A percentile compares a stretch with the other conserved stretches of the same genome.
Evolutionary conservation across 1,284 basidiomycete genomes (phyloP).

Genomic region (Apiotrichum sp.): DNA sequence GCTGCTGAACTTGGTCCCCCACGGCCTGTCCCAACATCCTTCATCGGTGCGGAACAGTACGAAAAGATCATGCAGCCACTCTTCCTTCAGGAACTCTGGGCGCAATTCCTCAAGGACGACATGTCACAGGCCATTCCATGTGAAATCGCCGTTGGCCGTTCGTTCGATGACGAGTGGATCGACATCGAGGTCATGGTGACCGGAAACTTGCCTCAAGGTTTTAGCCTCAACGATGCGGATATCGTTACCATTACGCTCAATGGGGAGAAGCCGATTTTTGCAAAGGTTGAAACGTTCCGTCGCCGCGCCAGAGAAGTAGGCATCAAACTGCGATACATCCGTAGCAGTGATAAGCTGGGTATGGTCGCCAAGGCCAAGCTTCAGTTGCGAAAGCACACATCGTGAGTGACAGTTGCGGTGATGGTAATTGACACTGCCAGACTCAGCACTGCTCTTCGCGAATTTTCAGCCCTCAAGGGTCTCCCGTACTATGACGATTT

Average conservation of each 20-base stretch:
- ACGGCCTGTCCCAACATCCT: constrained; percentile 59
- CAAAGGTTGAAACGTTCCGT: constrained; percentile 70
- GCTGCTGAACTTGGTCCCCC: constrained; percentile 42
- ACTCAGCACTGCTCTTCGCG: constrained; percentile 82
- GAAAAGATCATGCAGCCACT: constrained; percentile 74
- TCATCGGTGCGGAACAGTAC: constrained; percentile 65
- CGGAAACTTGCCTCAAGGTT: constrained; percentile 59
- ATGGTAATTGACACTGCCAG: constrained; percentile 47
- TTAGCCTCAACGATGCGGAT: constrained; percentile 71
- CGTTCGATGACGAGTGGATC: constrained; percentile 44
- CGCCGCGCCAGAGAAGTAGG: constrained; percentile 50
- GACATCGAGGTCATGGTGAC: constrained; percentile 42
- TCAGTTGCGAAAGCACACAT: constrained; percentile 73
- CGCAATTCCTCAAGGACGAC: constrained; percentile 73
- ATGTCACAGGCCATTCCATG: constrained; percentile 58
- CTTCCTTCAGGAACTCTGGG: constrained; percentile 88
- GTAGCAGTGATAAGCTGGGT: constrained; percentile 43
- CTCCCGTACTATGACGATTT: constrained; percentile 68
- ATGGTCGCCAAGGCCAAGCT: constrained; percentile 56
- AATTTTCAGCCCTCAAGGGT: constrained; percentile 80
- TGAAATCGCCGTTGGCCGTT: constrained; percentile 54
- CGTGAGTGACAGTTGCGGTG: constrained; percentile 51
- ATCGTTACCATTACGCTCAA: constrained; percentile 69
- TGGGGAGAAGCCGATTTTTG: constrained; percentile 52
- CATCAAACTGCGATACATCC: constrained; percentile 49